Base-by-base conservation (phyloP, 768 basidiomycete genomes). In the Boletus vinaceobasis region DNA sequence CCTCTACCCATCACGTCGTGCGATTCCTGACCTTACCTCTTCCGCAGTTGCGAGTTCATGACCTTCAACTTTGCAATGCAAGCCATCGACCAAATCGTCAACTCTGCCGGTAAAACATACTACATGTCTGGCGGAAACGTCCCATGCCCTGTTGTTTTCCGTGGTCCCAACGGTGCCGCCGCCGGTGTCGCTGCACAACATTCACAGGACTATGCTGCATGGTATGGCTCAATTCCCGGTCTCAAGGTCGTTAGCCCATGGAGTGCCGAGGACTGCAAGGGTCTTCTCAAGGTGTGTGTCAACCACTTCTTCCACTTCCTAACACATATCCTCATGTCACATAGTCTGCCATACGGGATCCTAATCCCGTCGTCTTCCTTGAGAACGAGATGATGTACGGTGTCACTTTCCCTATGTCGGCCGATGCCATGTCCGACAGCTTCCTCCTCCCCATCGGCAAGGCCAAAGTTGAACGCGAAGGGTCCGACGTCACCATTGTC, bases 21-120 rank as follows among this genome's bases (percentile, higher is more conserved):
- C 44, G 15, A 32, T 58, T 32, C 53, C 45, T 60, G 42, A 65
- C 43, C 51, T 56, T 33, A 8, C 29, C 19, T 60, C 26, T 31
- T 37, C 38, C 35, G 29, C 56, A 93, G 91, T 67, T 98, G 95
- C 82, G 96, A 98, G 79, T 99, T 98, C 79, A 98, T 98, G 96
- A 98, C 96, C 15, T 98, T 96, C 81, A 98, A 99, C 81, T 98
- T 99, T 71, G 96, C 96, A 61, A 99, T 98, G 96, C 93, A 95
- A 76, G 95, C 97, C 55, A 98, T 99, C 72, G 97, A 99, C 77
- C 97, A 99, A 69, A 99, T 99, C 59, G 93, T 99, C 74, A 99
- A 99, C 82, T 98, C 97, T n/a, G 97, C 90, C 52, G 97, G 93
- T 57, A 99, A 98, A 80, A 99, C 97, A 5, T 95, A 98, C 76